phyloP scores from a whole-genome alignment of 2,329 filamentous ascomycete species.

The Echinosphaeria canescens region DNA sequence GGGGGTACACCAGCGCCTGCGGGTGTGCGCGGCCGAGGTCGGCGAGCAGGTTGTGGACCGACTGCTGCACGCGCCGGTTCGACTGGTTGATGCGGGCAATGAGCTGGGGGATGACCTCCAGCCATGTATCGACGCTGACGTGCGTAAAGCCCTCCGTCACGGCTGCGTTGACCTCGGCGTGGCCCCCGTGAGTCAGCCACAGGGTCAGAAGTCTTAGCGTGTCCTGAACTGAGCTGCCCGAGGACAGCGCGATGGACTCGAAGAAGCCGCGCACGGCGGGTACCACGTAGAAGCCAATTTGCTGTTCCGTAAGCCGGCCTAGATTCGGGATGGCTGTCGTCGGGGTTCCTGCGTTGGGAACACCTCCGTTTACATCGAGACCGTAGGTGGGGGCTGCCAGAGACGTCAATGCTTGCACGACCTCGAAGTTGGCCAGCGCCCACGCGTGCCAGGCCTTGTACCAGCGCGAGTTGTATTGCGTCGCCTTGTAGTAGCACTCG shows the following conservation, averaged over 20 bases:
- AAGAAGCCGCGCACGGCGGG: constrained; percentile 94
- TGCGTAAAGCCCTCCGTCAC: constrained; percentile 81
- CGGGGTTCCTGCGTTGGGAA: too few species aligned
- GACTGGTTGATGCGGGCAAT: constrained; percentile 96
- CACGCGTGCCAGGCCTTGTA: constrained; percentile 99
- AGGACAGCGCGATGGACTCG: constrained; percentile 83
- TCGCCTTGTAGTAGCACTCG: constrained; percentile 78
- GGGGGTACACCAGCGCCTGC: constrained; percentile 86
- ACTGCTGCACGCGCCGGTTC: constrained; percentile 67
- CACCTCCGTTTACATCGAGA: constrained; percentile 26
- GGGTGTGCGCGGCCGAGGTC: constrained; percentile 91
- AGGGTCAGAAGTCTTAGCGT: constrained; percentile 80
- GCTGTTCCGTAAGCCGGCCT: too few species aligned
- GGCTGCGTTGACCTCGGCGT: constrained; percentile 67
- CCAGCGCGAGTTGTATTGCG: constrained; percentile 82
- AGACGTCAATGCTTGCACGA: constrained; percentile 51
- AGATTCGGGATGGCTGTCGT: too few species aligned
- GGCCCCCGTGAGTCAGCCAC: constrained; percentile 89
- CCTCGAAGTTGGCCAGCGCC: constrained; percentile 96
- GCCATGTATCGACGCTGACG: constrained; percentile 94
- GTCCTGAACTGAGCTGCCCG: constrained; percentile 85
- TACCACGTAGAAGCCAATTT: constrained; percentile 68
- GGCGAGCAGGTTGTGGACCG: constrained; percentile 78
- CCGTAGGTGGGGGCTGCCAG: constrained; percentile 23
- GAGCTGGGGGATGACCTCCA: constrained; percentile 93